Evolutionary conservation across 176 grass and related monocot genomes (phyloP), one percentile per base, ranked within the genome.

Genomic region (Oryza glumipatula): DNA sequence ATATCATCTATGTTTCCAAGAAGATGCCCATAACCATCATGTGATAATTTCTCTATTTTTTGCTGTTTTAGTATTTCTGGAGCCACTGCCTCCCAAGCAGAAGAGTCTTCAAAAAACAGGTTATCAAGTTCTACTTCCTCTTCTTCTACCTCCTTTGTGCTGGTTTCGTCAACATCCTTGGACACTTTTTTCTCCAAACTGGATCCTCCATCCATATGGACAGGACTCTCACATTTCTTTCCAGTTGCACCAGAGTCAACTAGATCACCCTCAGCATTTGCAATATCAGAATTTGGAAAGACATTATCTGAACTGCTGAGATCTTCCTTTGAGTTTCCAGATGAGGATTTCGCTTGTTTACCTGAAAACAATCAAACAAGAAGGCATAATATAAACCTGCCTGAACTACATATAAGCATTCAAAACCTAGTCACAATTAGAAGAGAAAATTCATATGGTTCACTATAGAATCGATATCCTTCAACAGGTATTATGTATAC

Each of bases 1-100:
- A 98, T 88, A 41, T 98, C 93, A 79, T 98, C 96, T 86, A 98
- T 90, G 78, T 86, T 98, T 83, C 93, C 91, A 64, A 98, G 90
- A 86, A 89, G 88, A 86, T 98, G 56, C 2, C 84, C 91, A 80
- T 90, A 94, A 58, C 88, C 78, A 63, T 90, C 87, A 80, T 93
- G 87, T 87, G 72, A 68, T 66, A 95, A 77, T 68, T 93, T 84
- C 71, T 91, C 93, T 88, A 85, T 35, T 74, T 90, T 85, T 79
- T 92, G 67, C 67, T 92, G 87, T 65, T 88, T 94, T 82, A 86
- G 68, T 33, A 85, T 82, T 72, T 93, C 91, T 87, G 87, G 82
- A 82, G 87, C 78, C 68, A 92, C 80, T 70, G 68, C 78, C 65
- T 75, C 84, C 66, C 83, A 82, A 70, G 82, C 81, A 79, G 86